Evolutionary conservation across 225 moss, liverwort and hornwort species (phyloP).

Genomic region (Ulota crispa): DNA sequence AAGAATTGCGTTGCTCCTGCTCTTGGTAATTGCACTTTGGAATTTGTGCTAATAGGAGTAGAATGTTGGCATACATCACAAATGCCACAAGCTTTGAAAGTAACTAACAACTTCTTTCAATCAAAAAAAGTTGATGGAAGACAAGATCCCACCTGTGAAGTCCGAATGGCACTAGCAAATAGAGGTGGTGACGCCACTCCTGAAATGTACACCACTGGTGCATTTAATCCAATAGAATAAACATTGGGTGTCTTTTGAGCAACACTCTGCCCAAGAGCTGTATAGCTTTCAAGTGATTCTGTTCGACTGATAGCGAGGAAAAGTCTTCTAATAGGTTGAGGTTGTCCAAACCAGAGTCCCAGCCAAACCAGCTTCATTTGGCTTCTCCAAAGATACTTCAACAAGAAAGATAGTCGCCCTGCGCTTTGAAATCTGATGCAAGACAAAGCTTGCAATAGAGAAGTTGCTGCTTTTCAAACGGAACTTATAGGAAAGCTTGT

Average conservation of each 20-base stretch:
- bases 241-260: accelerated
- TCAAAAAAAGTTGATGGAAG: background rate
- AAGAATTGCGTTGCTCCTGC: background rate
- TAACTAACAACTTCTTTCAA: background rate
- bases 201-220: background rate
- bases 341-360: accelerated
- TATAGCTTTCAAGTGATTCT: background rate
- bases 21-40: background rate
- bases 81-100: background rate
- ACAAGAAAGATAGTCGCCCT: accelerated
- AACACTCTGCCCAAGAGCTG: accelerated
- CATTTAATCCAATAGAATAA: background rate
- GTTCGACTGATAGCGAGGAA: background rate
- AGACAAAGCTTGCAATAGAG: accelerated
- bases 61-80: background rate
- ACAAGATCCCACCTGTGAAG: background rate
- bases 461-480: accelerated
- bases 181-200: accelerated
- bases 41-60: background rate
- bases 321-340: accelerated
- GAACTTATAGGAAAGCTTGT: accelerated
- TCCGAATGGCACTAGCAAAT: background rate
- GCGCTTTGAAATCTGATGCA: background rate
- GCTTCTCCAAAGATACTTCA: background rate
- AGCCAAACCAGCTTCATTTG: background rate